phyloP scores from a whole-genome alignment of 441 rosid species.

The Populus hybrid region DNA sequence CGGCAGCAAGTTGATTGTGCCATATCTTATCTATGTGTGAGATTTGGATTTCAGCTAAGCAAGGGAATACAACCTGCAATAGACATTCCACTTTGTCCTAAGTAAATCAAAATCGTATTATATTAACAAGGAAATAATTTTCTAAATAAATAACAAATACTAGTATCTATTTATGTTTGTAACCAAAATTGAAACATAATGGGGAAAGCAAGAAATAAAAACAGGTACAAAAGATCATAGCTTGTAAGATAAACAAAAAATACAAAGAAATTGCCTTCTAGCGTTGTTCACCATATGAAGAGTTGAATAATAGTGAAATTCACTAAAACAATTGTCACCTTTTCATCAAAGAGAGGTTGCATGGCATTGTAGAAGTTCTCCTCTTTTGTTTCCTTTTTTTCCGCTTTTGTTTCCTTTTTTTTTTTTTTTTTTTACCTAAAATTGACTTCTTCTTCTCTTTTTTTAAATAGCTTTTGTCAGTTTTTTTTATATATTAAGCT shows the following conservation, averaged over 20 bases:
- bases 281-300: background rate
- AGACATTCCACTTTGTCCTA: background rate
- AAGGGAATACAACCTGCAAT: conserved; percentile 16
- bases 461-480: no score
- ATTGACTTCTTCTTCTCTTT: no score
- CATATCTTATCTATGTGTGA: conserved; percentile 1
- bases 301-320: background rate
- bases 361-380: background rate
- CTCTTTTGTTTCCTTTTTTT: background rate
- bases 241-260: background rate
- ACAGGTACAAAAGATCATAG: background rate
- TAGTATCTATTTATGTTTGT: background rate
- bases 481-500: no score
- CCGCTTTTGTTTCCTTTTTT: no score
- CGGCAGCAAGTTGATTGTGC: background rate
- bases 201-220: background rate
- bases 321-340: background rate
- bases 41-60: background rate
- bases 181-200: background rate
- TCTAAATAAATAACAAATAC: background rate
- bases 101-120: background rate
- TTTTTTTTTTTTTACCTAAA: no score
- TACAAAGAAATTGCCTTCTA: background rate
- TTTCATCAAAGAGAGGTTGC: background rate
- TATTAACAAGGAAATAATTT: background rate